Base-by-base conservation (phyloP, 345 rosid species). In the Brassica incana region DNA sequence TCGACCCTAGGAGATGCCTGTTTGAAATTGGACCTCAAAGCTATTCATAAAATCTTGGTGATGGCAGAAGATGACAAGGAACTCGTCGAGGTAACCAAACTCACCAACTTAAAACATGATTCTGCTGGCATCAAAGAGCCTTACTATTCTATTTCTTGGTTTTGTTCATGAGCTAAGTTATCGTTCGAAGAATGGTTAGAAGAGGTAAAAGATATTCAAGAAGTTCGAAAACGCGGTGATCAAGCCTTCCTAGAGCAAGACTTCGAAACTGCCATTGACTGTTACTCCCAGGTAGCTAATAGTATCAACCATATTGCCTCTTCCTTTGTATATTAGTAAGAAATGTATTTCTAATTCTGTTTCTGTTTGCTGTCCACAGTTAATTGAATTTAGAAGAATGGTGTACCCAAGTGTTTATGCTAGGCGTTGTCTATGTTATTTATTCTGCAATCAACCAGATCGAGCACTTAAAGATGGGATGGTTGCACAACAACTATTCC, bases 111-210 rank as follows among this genome's bases (percentile, higher is more conserved):
- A 48, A 48, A 48, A 12, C 5, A 60, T 63, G 29, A 27, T 27
- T 54, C 1, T 7, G 5, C 25, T 15, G 50, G 30, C 66, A 48
- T 54, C 61, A 65, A 80, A 71, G 58, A 65, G 72, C 6, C 63
- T 77, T 18, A 30, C n/a, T 33, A 14, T 30, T 14, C 16, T 4
- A 5, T 60, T 60, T 0, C 2, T 9, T 40, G 32, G 65, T 27
- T 59, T 64, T 75, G 2, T 35, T 72, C 15, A 9, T 78, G 82
- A 40, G 36, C 52, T 71, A 80, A 92, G 99, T 78, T 88, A 25
- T 93, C 98, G 76, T 93, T 93, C 80, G 90, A 91, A 88, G 99
- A 95, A 78, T 93, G 97, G 98, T 87, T 90, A n/a, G 92, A 89
- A 74, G 95, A 87, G 69, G 88, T 90, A 83, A 85, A 88, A 84